Conservation (phyloP, 805 yeast genomes). For the Candida gorgasii region DNA sequence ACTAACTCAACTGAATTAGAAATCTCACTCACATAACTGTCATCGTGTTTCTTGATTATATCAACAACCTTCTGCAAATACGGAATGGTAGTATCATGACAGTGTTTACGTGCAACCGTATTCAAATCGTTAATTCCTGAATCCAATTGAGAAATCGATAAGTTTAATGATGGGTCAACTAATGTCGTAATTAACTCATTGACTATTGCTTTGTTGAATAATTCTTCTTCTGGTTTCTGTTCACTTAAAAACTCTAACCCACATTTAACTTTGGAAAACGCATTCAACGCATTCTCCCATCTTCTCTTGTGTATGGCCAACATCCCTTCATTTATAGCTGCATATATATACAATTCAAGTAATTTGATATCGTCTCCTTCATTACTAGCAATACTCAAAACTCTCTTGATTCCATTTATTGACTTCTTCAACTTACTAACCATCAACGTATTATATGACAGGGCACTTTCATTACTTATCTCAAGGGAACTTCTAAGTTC, state of each 20-base stretch:
- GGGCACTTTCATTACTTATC: conserved; percentile 46
- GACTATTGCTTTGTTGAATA: conserved; percentile 41
- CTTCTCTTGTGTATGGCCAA: conserved; percentile 51
- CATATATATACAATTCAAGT: conserved; percentile 36
- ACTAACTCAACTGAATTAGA: conserved; percentile 27
- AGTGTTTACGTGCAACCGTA: conserved; percentile 47
- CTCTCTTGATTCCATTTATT: conserved; percentile 40
- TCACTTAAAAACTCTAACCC: conserved; percentile 52
- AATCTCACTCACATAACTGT: conserved; percentile 35
- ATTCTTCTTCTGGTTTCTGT: conserved; percentile 17
- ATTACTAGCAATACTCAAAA: conserved; percentile 41
- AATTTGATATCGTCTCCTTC: conserved; percentile 34
- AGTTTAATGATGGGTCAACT: conserved; percentile 66
- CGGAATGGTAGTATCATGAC: conserved; percentile 30
- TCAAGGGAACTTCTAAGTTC: conserved; percentile 60
- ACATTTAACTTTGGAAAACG: conserved; percentile 62
- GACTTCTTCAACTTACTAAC: conserved; percentile 71
- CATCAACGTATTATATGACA: conserved; percentile 47
- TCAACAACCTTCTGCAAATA: conserved; percentile 31
- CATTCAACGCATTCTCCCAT: conserved; percentile 54
- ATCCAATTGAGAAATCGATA: conserved; percentile 49
- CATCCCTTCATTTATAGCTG: conserved; percentile 55
- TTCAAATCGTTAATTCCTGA: conserved; percentile 45
- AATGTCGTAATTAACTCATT: conserved; percentile 56
- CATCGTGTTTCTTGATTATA: conserved; percentile 40